phyloP scores from a whole-genome alignment of 1,284 basidiomycete genomes.

The Pyrrhoderma lamaoense region DNA sequence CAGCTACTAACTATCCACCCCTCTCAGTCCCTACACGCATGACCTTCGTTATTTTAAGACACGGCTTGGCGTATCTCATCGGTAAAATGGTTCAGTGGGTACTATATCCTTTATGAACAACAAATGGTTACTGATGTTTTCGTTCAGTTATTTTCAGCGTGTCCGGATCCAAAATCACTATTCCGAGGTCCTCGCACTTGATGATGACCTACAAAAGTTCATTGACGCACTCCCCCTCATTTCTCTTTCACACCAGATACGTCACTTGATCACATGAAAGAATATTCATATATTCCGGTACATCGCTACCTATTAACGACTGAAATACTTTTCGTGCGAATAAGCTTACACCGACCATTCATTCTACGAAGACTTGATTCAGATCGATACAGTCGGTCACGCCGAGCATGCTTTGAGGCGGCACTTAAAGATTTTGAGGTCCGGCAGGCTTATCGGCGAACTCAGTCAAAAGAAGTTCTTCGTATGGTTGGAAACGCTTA shows the following conservation, averaged over 20 bases:
- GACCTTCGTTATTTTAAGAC: constrained; percentile 85
- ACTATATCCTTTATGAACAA: not conserved
- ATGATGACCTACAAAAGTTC: constrained; percentile 81
- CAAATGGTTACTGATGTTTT: not conserved
- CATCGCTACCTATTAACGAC: constrained; percentile 77
- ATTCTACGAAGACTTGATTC: constrained; percentile 63
- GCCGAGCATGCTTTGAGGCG: constrained; percentile 72
- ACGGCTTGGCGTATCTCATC: constrained; percentile 78
- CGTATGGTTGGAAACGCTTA: constrained; percentile 72
- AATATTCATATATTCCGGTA: constrained; percentile 54
- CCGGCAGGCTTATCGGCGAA: constrained; percentile 56
- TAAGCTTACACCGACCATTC: constrained; percentile 73
- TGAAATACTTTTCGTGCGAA: constrained; percentile 73
- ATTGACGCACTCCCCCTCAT: constrained; percentile 71
- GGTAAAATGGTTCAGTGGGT: constrained; percentile 76
- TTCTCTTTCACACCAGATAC: constrained; percentile 73
- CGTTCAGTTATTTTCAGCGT: constrained; percentile 73
- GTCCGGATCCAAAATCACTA: constrained; percentile 79
- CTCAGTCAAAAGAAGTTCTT: constrained; percentile 51
- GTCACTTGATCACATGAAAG: constrained; percentile 54
- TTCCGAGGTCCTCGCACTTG: constrained; percentile 75
- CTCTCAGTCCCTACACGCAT: constrained; percentile 72
- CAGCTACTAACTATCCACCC: constrained; percentile 36
- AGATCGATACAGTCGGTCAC: constrained; percentile 69
- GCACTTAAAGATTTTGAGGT: constrained; percentile 71